phyloP scores from a whole-genome alignment of 495 filamentous ascomycete genomes.

The Letharia columbiana region DNA sequence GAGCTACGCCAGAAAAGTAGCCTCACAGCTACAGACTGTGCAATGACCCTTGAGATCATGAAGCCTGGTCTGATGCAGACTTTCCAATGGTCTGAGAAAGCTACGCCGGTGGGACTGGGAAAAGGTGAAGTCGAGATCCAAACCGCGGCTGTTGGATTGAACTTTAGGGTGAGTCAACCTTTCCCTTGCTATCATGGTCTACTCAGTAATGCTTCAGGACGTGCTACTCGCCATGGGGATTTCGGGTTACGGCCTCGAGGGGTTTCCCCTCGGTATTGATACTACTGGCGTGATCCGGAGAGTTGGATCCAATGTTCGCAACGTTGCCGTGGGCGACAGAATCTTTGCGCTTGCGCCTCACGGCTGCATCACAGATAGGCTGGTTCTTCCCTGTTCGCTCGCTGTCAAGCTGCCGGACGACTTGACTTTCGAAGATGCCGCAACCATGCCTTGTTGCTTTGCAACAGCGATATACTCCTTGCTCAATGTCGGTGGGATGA shows the following conservation, averaged over 20 bases:
- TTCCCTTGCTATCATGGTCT: not conserved
- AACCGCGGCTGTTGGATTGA: not conserved
- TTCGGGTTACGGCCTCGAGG: slow-evolving; percentile 12
- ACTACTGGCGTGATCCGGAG: slow-evolving; percentile 36
- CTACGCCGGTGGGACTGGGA: not conserved
- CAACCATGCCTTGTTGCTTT: slow-evolving; percentile 26
- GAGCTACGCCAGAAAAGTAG: slow-evolving; percentile 3
- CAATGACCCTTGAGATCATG: not conserved
- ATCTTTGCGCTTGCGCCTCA: slow-evolving; percentile 26
- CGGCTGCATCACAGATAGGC: slow-evolving; percentile 9
- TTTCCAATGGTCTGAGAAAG: not conserved
- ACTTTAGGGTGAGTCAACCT: not conserved
- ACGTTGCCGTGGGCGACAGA: slow-evolving; percentile 32
- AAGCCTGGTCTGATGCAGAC: not conserved
- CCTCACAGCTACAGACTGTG: not conserved
- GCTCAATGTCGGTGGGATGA: slow-evolving; percentile 19
- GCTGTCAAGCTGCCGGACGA: not conserved
- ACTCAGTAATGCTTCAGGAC: not conserved
- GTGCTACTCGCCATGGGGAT: slow-evolving; percentile 26
- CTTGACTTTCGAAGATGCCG: slow-evolving; percentile 32
- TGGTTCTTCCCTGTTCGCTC: not conserved
- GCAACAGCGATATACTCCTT: slow-evolving; percentile 28
- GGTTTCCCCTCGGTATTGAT: slow-evolving; percentile 42
- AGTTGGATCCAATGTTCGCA: slow-evolving; percentile 31
- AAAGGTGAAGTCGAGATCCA: not conserved